Evolutionary conservation across 2,329 filamentous ascomycete genomes (phyloP).

Genomic region (Aspergillus caelatus): DNA sequence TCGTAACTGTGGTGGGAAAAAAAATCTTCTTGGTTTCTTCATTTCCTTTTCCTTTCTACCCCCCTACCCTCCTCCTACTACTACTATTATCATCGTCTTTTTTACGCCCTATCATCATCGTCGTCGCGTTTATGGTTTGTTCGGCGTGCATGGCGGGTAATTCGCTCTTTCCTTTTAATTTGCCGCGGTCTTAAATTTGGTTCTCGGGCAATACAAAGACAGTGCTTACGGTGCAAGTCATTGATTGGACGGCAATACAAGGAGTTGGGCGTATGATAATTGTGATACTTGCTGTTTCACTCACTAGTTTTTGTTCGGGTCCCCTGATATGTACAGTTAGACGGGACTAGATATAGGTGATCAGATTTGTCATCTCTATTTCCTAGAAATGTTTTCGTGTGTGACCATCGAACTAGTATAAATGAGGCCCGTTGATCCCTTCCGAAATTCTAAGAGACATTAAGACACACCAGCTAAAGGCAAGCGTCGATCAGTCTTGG

Average conservation of each 20-base stretch:
- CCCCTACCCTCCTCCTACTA: too few relatives aligned
- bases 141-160: not conserved
- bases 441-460: not conserved
- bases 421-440: slow-evolving; percentile 12
- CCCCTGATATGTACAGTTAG: not conserved
- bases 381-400: too few relatives aligned
- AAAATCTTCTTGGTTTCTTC: not conserved
- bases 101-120: not conserved
- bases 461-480: not conserved
- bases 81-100: not conserved
- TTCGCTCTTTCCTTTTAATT: not conserved
- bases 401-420: slow-evolving; percentile 4
- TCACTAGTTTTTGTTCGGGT: not conserved
- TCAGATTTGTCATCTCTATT: not conserved
- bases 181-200: not conserved
- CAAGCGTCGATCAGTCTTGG: slow-evolving; percentile 11
- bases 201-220: not conserved
- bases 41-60: not conserved
- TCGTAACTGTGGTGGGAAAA: slow-evolving; percentile 34
- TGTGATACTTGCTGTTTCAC: not conserved
- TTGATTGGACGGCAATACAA: not conserved
- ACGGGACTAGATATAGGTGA: not conserved
- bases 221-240: not conserved
- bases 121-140: not conserved
- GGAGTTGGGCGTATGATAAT: not conserved